Evolutionary conservation across 257 asterid genomes (phyloP).

Genomic region (Jasminum sambac): DNA sequence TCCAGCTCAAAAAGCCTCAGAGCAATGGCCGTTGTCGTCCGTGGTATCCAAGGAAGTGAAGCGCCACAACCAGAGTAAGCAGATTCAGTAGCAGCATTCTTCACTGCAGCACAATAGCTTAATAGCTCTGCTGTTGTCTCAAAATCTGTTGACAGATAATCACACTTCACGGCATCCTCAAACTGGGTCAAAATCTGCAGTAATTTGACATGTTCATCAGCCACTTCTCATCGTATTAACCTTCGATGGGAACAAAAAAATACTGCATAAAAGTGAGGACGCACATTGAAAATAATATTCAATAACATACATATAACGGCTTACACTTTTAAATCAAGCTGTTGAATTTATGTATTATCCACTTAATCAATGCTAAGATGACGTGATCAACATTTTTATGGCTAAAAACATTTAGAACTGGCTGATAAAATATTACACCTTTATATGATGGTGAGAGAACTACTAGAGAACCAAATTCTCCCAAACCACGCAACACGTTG

Average conservation of each 20-base stretch:
- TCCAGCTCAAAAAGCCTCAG: constrained; percentile 92
- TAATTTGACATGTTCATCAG: background rate
- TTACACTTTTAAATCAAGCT: too few species aligned
- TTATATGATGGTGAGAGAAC: background rate
- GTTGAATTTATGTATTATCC: background rate
- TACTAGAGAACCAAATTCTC: background rate
- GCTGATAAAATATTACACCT: background rate
- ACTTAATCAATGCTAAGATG: background rate
- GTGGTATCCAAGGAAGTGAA: constrained; percentile 95
- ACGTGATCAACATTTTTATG: background rate
- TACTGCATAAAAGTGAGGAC: too few species aligned
- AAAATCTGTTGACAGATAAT: constrained; percentile 60
- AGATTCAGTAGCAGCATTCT: constrained; percentile 38
- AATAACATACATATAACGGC: too few species aligned
- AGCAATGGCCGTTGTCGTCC: constrained; percentile 79
- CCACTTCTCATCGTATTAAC: too few species aligned
- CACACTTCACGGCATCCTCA: constrained; percentile 77
- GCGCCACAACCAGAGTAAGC: constrained; percentile 39
- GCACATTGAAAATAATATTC: too few species aligned
- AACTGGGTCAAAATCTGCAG: constrained; percentile 72
- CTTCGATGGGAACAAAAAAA: too few species aligned
- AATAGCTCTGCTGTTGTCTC: constrained; percentile 88
- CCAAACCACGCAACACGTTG: background rate
- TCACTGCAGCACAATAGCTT: constrained; percentile 49
- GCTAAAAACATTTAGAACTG: constrained; percentile 1